Conservation (phyloP, 179 eudicot genomes). For the Silene coronaria region DNA sequence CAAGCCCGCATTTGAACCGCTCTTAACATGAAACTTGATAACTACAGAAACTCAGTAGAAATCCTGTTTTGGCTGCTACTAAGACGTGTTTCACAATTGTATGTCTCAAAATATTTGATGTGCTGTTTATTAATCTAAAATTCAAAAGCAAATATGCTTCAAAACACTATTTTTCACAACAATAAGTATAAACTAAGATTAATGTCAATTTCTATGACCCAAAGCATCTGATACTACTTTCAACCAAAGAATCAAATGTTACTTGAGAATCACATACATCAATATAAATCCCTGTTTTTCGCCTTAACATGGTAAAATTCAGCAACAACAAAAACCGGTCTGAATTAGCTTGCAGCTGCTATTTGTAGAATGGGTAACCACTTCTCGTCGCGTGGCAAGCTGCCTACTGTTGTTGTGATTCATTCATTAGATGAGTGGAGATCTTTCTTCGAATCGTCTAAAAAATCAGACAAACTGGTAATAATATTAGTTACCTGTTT, state of each 20-base stretch:
- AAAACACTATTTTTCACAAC: background rate
- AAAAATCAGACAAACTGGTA: slow-evolving; percentile 57
- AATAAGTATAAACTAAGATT: slow-evolving; percentile 13
- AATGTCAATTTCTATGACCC: slow-evolving; percentile 15
- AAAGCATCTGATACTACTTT: slow-evolving; percentile 30
- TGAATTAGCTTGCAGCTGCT: too few species aligned
- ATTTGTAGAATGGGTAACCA: slow-evolving; percentile 23
- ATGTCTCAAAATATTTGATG: background rate
- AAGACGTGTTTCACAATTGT: background rate
- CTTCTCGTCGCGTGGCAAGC: slow-evolving; percentile 6
- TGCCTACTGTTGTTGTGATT: slow-evolving; percentile 32
- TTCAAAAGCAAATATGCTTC: slow-evolving; percentile 19
- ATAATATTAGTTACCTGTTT: background rate
- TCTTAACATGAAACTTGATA: too few species aligned
- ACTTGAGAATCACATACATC: slow-evolving; percentile 1
- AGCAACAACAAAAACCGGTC: background rate
- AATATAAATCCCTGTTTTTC: slow-evolving; percentile 9
- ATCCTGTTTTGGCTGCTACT: background rate
- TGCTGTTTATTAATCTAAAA: background rate
- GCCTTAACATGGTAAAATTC: slow-evolving; percentile 5
- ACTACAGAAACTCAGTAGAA: background rate
- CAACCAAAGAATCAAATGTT: background rate
- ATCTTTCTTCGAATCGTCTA: slow-evolving; percentile 52
- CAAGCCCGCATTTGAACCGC: too few species aligned
- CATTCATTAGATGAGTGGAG: slow-evolving; percentile 63